Evolutionary conservation across 352 stramenopile species (phyloP).

Genomic region (Thalassiosira hispida): DNA sequence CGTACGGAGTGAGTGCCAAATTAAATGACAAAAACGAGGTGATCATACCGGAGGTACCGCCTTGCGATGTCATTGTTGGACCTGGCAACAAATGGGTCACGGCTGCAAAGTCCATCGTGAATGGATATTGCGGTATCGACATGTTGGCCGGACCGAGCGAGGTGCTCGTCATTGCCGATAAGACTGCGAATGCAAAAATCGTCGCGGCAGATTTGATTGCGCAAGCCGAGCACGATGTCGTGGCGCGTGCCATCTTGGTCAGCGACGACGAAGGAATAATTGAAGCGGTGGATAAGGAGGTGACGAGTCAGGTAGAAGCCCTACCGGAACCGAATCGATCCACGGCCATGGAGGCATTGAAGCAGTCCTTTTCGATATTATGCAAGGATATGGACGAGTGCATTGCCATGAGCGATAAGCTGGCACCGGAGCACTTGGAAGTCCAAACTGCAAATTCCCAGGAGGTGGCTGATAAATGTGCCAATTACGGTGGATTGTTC

Average conservation of each 20-base stretch:
- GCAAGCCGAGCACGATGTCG: constrained; percentile 97
- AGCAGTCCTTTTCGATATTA: constrained; percentile 83
- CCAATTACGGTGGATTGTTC: constrained; percentile 93
- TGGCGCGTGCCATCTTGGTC: constrained; percentile 95
- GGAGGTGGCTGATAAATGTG: constrained; percentile 86
- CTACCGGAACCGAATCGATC: constrained; percentile 82
- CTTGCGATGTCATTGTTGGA: constrained; percentile 98
- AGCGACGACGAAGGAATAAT: constrained; percentile 89
- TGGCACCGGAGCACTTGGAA: constrained; percentile 91
- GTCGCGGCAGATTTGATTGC: constrained; percentile 90
- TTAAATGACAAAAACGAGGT: constrained; percentile 22
- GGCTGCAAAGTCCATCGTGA: constrained; percentile 96
- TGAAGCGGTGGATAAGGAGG: constrained; percentile 90
- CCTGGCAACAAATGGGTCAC: constrained; percentile 99
- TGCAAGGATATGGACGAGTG: constrained; percentile 85
- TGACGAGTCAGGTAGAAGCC: constrained; percentile 89
- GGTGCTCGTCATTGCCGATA: constrained; percentile 97
- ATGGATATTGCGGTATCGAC: constrained; percentile 97
- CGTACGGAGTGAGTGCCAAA: constrained; percentile 89
- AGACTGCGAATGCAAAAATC: constrained; percentile 87
- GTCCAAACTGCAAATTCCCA: constrained; percentile 91
- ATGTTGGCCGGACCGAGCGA: constrained; percentile 98
- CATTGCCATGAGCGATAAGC: constrained; percentile 82
- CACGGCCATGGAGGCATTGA: constrained; percentile 73
- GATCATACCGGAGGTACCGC: constrained; percentile 75